These are phyloP conservation scores for Hymenoscyphus repandus DNA, from an alignment of 2,329 filamentous ascomycete genomes.

Conservation along the genomic window DNA sequence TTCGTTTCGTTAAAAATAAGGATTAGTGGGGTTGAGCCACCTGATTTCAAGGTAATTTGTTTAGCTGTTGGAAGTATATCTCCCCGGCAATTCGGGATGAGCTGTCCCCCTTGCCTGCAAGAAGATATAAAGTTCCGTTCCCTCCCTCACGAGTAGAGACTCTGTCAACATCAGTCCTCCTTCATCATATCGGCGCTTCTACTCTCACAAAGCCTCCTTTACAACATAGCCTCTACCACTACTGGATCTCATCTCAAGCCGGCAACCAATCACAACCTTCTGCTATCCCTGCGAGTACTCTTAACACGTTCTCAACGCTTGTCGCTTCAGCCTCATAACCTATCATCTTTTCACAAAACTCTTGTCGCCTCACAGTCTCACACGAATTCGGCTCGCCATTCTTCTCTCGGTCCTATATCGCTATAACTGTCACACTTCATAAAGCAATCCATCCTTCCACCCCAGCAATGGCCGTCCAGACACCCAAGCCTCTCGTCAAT, in stretches of 20 bases:
- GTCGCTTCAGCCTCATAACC: neutral
- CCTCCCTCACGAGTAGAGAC: neutral
- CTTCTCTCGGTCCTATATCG: neutral
- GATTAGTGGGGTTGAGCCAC: slow-evolving; percentile 5
- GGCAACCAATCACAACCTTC: slow-evolving; percentile 1
- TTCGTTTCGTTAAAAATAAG: slow-evolving; percentile 4
- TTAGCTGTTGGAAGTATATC: neutral
- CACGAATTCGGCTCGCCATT: neutral
- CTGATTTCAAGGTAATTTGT: neutral
- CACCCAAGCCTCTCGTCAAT: slow-evolving; percentile 41
- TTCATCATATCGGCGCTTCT: neutral
- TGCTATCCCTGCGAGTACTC: neutral
- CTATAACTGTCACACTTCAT: neutral
- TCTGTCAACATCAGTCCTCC: neutral
- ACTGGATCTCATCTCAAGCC: neutral
- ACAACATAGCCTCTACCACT: neutral
- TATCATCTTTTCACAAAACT: neutral
- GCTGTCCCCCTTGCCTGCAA: neutral
- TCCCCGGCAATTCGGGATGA: neutral
- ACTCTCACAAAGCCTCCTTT: neutral
- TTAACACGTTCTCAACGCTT: neutral
- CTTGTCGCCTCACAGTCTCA: neutral
- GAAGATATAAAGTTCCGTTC: neutral
- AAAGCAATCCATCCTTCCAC: neutral
- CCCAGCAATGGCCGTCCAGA: slow-evolving; percentile 37